Base-by-base conservation (phyloP, 352 stramenopile species). In the Globisporangium rhizosaccharum region DNA sequence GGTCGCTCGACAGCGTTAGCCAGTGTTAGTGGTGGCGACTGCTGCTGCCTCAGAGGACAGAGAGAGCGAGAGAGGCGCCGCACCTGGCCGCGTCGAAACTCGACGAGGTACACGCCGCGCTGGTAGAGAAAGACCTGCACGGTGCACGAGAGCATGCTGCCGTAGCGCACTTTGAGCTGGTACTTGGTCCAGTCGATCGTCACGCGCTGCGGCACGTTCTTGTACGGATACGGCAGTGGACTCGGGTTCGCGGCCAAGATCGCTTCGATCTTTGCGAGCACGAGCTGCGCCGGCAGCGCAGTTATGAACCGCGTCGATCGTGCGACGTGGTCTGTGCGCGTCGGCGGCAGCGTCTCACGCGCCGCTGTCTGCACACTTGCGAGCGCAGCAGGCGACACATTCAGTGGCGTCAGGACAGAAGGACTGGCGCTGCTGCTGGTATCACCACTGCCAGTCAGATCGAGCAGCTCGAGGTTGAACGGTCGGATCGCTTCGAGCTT, bases 91-190 rank as follows among this genome's bases (percentile, higher is more conserved):
- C 84, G 82, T 42, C 76, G 79, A 39, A 92, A 92, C 57, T 93
- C 84, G 12, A 92, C 80, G 17, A 92, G 64, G 65, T 93, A 93
- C 8, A 93, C 75, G 20, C 82, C 82, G 37, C 79, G 79, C 58
- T 90, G 82, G 56, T 87, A 90, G 25, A 92, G 70, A 53, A 90
- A 92, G 18, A 93, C 78, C 56, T 87, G 81, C n/a, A 92, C 76
- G 10, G 80, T 87, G 59, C 84, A 92, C 42, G 75, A 82, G 44
- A 90, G 59, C 25, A 87, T 67, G 58, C 71, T 75, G 50, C 66
- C 73, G 62, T 85, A 85, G 48, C 69, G 67, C 26, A 93, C 76
- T 39, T 92, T 75, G 25, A 93, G 71, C 59, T 87, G 74, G 67
- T 90, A 90, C 12, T 76, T 82, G 17, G 82, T 59, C 77, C 81